These are phyloP conservation scores for Mycena filopes DNA, from an alignment of 768 basidiomycete species.

Conservation along the genomic window DNA sequence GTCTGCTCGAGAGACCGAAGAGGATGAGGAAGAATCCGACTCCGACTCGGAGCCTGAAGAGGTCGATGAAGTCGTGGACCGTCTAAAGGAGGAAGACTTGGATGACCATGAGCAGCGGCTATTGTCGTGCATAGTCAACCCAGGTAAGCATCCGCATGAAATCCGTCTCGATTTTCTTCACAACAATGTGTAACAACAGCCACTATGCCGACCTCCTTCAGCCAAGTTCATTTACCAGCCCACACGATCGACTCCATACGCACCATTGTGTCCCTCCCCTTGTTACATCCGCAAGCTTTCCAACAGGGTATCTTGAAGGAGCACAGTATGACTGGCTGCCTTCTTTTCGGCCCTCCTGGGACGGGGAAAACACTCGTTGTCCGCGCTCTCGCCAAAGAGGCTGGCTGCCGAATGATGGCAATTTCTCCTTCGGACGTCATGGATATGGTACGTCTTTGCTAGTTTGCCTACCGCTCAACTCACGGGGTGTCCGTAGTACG, in stretches of 20 bases:
- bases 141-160: conserved; percentile 55
- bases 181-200: conserved; percentile 52
- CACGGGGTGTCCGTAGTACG: conserved; percentile 64
- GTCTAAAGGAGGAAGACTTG: conserved; percentile 78
- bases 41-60: conserved; percentile 62
- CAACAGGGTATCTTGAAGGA: conserved; percentile 89
- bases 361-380: conserved; percentile 91
- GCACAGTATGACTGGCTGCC: conserved; percentile 90
- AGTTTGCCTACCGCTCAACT: not conserved
- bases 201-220: conserved; percentile 84
- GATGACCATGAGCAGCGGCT: conserved; percentile 86
- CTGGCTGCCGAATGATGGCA: conserved; percentile 92
- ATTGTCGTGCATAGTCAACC: conserved; percentile 87
- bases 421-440: conserved; percentile 94
- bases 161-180: conserved; percentile 16
- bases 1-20: conserved; percentile 40
- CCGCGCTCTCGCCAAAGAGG: conserved; percentile 91
- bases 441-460: conserved; percentile 78
- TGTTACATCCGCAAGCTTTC: conserved; percentile 90
- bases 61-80: conserved; percentile 80
- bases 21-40: conserved; percentile 47
- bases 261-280: conserved; percentile 89
- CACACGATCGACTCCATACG: conserved; percentile 93
- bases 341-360: conserved; percentile 93
- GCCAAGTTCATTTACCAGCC: conserved; percentile 87